These are phyloP conservation scores for Spiromastix sp. DNA, from an alignment of 2,329 filamentous ascomycete species.

Conservation along the genomic window DNA sequence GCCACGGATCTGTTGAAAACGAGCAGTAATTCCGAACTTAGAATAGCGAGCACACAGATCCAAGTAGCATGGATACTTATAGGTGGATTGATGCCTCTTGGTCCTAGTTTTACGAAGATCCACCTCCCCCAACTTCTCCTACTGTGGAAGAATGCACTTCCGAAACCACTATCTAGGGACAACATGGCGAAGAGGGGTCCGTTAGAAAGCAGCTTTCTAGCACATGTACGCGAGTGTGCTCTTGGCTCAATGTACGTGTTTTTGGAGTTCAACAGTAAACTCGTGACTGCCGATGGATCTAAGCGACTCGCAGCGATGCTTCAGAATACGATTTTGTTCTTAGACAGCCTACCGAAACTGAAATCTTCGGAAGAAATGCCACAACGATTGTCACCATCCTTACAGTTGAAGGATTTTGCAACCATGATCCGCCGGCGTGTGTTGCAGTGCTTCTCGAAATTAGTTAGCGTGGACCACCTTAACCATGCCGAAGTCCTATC, in stretches of 20 bases:
- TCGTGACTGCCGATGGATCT: constrained; percentile 87
- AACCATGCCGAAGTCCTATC: constrained; percentile 77
- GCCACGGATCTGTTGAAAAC: constrained; percentile 87
- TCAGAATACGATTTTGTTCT: constrained; percentile 82
- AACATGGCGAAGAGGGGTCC: constrained; percentile 74
- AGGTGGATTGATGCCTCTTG: constrained; percentile 89
- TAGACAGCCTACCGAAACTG: constrained; percentile 73
- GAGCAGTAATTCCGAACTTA: constrained; percentile 79
- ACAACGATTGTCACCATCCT: constrained; percentile 69
- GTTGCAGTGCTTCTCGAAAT: constrained; percentile 85
- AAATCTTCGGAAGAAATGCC: constrained; percentile 79
- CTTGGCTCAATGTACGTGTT: constrained; percentile 86
- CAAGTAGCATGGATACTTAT: constrained; percentile 98
- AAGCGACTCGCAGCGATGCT: constrained; percentile 89
- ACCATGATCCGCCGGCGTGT: constrained; percentile 90
- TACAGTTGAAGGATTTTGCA: constrained; percentile 83
- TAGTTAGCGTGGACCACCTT: constrained; percentile 77
- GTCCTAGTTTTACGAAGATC: constrained; percentile 97
- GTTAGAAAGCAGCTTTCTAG: constrained; percentile 82
- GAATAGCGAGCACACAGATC: constrained; percentile 86
- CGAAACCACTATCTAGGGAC: constrained; percentile 87
- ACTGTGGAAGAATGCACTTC: constrained; percentile 93
- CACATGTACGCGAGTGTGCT: constrained; percentile 90
- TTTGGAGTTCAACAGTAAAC: constrained; percentile 80
- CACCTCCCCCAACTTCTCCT: constrained; percentile 88